Evolutionary conservation across 164 flowering plant genomes (phyloP).

Genomic region (Paratinospora sagittata): DNA sequence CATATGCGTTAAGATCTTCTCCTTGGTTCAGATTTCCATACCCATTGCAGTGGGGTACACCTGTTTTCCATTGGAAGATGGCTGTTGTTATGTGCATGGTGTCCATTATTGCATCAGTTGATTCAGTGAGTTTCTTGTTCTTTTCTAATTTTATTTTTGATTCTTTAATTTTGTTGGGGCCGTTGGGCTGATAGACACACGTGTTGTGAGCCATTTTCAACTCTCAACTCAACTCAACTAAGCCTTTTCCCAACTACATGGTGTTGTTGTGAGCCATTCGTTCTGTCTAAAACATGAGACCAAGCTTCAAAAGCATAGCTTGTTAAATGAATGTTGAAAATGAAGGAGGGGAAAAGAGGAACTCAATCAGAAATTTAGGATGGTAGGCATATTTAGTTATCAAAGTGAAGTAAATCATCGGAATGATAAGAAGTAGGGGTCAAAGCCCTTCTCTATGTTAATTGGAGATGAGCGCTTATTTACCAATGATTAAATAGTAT

Average conservation of each 20-base stretch:
- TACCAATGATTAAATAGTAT: too few relatives aligned
- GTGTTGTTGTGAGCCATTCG: not conserved
- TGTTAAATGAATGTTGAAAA: not conserved
- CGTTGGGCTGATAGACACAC: not conserved
- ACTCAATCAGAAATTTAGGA: too few relatives aligned
- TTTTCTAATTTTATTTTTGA: not conserved
- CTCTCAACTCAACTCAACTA: too few relatives aligned
- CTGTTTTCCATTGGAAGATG: slow-evolving; percentile 79
- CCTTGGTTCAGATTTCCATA: slow-evolving; percentile 99
- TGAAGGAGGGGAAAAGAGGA: not conserved
- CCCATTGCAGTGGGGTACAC: slow-evolving; percentile 98
- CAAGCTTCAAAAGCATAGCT: not conserved
- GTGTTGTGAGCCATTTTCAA: not conserved
- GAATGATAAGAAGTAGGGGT: too few relatives aligned
- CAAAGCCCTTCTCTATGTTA: too few relatives aligned
- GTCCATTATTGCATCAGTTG: slow-evolving; percentile 83
- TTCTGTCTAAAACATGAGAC: not conserved
- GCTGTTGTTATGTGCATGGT: slow-evolving; percentile 91
- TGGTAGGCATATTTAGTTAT: too few relatives aligned
- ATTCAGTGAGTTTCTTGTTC: slow-evolving; percentile 65
- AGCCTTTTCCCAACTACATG: too few relatives aligned
- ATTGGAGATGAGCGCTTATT: too few relatives aligned
- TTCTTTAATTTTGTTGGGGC: not conserved
- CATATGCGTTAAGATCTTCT: slow-evolving; percentile 67
- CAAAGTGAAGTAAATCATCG: too few relatives aligned